These are phyloP conservation scores for Mimosa bimucronata DNA, from an alignment of 306 rosid species.

Conservation along the genomic window DNA sequence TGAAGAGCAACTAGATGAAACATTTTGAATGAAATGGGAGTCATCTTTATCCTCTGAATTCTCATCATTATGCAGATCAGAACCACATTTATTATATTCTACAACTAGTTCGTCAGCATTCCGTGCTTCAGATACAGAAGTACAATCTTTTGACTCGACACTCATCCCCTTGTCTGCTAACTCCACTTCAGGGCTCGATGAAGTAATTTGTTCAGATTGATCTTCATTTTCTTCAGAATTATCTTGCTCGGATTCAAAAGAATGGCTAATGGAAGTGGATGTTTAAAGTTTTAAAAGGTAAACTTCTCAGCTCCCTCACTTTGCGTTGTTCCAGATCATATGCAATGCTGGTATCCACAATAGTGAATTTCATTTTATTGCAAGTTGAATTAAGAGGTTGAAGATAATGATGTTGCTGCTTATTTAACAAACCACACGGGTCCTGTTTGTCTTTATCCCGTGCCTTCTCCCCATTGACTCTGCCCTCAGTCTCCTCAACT, in stretches of 20 bases:
- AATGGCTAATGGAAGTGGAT: constrained; percentile 39
- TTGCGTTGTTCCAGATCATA: constrained; percentile 39
- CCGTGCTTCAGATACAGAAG: constrained; percentile 22
- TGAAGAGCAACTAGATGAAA: constrained; percentile 40
- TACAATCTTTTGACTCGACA: constrained; percentile 39
- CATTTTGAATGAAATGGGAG: constrained; percentile 28
- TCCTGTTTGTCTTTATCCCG: constrained; percentile 40
- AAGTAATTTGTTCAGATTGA: constrained; percentile 36
- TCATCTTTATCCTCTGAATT: constrained; percentile 28
- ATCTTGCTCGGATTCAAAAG: constrained; percentile 45
- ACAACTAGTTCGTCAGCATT: constrained; percentile 29
- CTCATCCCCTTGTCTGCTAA: constrained; percentile 35
- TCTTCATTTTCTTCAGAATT: constrained; percentile 41
- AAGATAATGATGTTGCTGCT: constrained; percentile 45
- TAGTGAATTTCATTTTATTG: constrained; percentile 41
- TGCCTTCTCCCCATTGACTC: constrained; percentile 32
- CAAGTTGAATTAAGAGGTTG: constrained; percentile 43
- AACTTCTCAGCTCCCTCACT: constrained; percentile 52
- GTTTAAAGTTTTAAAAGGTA: constrained; percentile 44
- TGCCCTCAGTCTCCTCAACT: constrained; percentile 40
- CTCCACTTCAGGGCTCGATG: constrained; percentile 35
- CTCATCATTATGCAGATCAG: constrained; percentile 27
- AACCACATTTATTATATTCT: constrained; percentile 34
- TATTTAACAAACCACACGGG: constrained; percentile 27
- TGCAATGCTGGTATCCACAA: constrained; percentile 59